phyloP scores from a whole-genome alignment of 805 yeast species.

The Saccharomycopsis sp. region DNA sequence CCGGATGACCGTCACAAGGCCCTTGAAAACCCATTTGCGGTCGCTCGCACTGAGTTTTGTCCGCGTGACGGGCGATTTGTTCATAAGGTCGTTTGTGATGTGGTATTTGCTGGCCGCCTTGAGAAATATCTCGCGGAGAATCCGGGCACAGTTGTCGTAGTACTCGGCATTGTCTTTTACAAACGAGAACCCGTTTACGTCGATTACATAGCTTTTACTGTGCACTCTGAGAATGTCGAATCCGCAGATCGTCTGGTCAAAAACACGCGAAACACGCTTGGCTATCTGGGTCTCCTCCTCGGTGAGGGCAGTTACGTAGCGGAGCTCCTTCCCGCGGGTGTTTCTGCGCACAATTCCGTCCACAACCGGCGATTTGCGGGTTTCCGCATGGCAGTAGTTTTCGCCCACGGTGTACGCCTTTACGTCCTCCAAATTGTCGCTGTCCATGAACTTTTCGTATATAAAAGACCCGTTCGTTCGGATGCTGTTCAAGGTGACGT shows the following conservation, averaged over 20 bases:
- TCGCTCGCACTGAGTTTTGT: not conserved
- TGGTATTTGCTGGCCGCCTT: constrained; percentile 12
- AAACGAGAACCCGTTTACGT: constrained; percentile 96
- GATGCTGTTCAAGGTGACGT: constrained; percentile 64
- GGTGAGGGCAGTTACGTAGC: constrained; percentile 77
- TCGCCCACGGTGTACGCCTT: constrained; percentile 97
- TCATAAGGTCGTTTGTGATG: not conserved
- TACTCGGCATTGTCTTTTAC: constrained; percentile 87
- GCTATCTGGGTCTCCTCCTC: constrained; percentile 80
- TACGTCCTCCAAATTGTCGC: constrained; percentile 97
- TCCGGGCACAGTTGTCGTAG: constrained; percentile 76
- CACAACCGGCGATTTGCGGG: constrained; percentile 98
- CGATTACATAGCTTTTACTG: constrained; percentile 87
- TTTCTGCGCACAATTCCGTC: constrained; percentile 97
- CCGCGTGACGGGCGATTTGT: not conserved
- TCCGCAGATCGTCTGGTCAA: constrained; percentile 94
- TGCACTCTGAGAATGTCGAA: constrained; percentile 87
- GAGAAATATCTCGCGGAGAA: constrained; percentile 63
- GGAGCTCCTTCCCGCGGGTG: constrained; percentile 93
- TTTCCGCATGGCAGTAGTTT: constrained; percentile 91
- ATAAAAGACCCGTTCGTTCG: constrained; percentile 87
- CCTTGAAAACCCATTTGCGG: constrained; percentile 96
- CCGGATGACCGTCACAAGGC: constrained; percentile 82
- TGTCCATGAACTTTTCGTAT: constrained; percentile 94
- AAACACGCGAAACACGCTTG: constrained; percentile 58